phyloP scores from a whole-genome alignment of 2,329 filamentous ascomycete species.

The Penicillium sp. region DNA sequence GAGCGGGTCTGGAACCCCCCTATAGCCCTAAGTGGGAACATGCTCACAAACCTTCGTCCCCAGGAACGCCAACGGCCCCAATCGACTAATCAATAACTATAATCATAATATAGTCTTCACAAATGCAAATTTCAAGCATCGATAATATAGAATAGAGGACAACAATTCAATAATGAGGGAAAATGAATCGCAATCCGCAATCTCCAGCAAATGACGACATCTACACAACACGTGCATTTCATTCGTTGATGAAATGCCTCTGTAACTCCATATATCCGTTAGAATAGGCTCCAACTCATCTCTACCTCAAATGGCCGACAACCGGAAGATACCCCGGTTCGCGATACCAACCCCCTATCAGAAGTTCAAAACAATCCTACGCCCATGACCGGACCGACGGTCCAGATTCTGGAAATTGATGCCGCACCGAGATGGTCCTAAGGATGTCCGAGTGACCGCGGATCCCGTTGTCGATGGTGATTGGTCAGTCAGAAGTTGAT shows the following conservation, averaged over 20 bases:
- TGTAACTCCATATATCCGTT: neutral
- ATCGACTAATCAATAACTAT: neutral
- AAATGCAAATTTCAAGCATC: neutral
- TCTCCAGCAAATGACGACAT: neutral
- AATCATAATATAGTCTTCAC: neutral
- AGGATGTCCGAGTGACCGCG: neutral
- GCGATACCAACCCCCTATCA: neutral
- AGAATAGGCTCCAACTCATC: neutral
- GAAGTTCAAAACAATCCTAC: neutral
- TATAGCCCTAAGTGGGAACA: neutral
- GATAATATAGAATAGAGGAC: neutral
- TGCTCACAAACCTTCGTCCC: neutral
- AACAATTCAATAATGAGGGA: neutral
- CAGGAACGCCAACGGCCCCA: slow-evolving; percentile 2
- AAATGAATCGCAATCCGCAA: neutral
- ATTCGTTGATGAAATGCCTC: neutral
- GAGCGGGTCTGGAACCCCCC: slow-evolving; percentile 16
- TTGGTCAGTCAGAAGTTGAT: neutral
- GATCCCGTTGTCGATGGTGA: neutral
- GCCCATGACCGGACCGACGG: slow-evolving; percentile 9
- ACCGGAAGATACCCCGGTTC: neutral
- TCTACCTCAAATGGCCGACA: neutral
- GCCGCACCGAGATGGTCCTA: slow-evolving; percentile 5
- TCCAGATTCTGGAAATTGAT: slow-evolving; percentile 4
- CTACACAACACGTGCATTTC: neutral